A percentile compares a stretch with the other conserved stretches of the same genome.
These are phyloP conservation scores for Macrolepiota albuminosa DNA, from an alignment of 768 basidiomycete genomes.

Conservation along the genomic window DNA sequence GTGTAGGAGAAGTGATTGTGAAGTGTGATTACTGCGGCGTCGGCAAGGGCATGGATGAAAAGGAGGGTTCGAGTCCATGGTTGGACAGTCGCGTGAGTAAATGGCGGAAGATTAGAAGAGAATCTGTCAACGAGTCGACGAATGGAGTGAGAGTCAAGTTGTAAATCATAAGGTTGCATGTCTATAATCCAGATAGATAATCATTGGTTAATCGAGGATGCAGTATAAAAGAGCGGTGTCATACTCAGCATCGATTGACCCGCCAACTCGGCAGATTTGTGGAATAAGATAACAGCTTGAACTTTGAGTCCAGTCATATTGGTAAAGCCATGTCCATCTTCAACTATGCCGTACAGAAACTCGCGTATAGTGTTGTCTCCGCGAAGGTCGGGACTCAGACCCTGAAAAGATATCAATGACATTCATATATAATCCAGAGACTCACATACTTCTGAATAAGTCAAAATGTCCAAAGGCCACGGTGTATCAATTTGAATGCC, in stretches of 20 bases:
- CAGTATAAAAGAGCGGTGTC: constrained; percentile 11
- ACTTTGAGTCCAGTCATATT: constrained; percentile 38
- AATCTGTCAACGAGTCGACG: constrained; percentile 42
- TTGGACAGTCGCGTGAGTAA: constrained; percentile 27
- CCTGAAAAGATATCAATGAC: constrained; percentile 25
- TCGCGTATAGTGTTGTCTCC: constrained; percentile 44
- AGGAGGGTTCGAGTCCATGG: constrained; percentile 32
- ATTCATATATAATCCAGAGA: constrained; percentile 9
- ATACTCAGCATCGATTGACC: constrained; percentile 41
- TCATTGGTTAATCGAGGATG: not conserved
- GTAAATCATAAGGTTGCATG: constrained; percentile 34
- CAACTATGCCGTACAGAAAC: constrained; percentile 36
- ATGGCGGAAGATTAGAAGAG: constrained; percentile 28
- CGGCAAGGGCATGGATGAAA: constrained; percentile 43
- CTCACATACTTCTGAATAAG: constrained; percentile 32
- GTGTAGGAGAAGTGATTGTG: constrained; percentile 43
- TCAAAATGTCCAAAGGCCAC: constrained; percentile 42
- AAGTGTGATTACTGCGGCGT: constrained; percentile 48
- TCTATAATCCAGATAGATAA: constrained; percentile 23
- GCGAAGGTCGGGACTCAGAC: constrained; percentile 38
- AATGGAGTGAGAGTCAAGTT: constrained; percentile 42
- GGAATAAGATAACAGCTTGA: constrained; percentile 57
- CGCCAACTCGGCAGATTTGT: constrained; percentile 50
- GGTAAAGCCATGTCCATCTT: constrained; percentile 27
- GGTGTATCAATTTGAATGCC: constrained; percentile 49